Evolutionary conservation across 2,329 filamentous ascomycete species (phyloP).

Genomic region (Fusarium subglutinans): DNA sequence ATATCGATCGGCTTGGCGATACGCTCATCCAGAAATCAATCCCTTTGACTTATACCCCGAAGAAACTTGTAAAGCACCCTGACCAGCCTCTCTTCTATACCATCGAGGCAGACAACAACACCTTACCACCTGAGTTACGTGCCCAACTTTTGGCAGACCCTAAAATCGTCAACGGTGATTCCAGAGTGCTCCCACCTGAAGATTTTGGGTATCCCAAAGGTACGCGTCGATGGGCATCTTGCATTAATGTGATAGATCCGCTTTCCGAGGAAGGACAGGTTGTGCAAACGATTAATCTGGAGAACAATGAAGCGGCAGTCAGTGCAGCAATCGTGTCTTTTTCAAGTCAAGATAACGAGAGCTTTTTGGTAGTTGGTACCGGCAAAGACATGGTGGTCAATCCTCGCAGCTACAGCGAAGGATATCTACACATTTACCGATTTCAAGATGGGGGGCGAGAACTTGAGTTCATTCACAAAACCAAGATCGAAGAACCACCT

Average conservation of each 20-base stretch:
- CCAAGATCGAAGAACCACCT: slow-evolving; percentile 87
- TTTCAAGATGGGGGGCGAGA: slow-evolving; percentile 88
- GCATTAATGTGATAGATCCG: slow-evolving; percentile 91
- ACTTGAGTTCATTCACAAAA: slow-evolving; percentile 96
- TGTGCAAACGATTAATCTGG: slow-evolving; percentile 80
- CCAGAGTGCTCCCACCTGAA: slow-evolving; percentile 74
- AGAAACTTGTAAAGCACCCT: slow-evolving; percentile 86
- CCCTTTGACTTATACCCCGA: slow-evolving; percentile 88
- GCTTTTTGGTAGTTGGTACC: slow-evolving; percentile 92
- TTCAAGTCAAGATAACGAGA: slow-evolving; percentile 86
- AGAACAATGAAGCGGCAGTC: slow-evolving; percentile 90
- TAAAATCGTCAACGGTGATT: slow-evolving; percentile 75
- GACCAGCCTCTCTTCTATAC: slow-evolving; percentile 92
- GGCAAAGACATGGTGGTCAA: slow-evolving; percentile 87
- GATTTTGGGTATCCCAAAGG: slow-evolving; percentile 91
- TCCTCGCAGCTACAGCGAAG: slow-evolving; percentile 78
- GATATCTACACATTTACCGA: slow-evolving; percentile 92
- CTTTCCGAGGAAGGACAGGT: slow-evolving; percentile 74
- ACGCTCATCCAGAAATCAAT: slow-evolving; percentile 89
- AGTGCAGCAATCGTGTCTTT: slow-evolving; percentile 88
- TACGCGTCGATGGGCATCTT: slow-evolving; percentile 91
- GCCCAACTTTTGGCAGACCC: slow-evolving; percentile 79
- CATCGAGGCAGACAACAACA: slow-evolving; percentile 92
- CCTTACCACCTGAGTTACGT: slow-evolving; percentile 81
- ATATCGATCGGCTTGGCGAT: slow-evolving; percentile 84